Base-by-base conservation (phyloP, 106 monocot genomes). In the Phalaenopsis aphrodite region DNA sequence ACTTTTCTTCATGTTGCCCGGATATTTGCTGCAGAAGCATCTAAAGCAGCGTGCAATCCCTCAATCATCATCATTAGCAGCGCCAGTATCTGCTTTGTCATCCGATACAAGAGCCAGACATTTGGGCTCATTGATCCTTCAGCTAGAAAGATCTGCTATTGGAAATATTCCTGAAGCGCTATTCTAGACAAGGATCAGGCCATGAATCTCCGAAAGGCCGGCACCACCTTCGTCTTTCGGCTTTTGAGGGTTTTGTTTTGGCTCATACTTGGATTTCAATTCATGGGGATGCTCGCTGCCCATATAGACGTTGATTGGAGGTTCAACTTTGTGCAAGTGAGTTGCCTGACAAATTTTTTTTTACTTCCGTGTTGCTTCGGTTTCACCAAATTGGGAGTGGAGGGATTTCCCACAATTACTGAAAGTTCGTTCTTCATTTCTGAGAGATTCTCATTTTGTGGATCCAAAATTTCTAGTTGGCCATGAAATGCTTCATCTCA, bases 171-270 rank as follows among this genome's bases (percentile, higher is more conserved):
- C 52, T 81, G 46, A 12, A 83, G 75, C 4, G 78, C 37, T 2
- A 77, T 57, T 91, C 88, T 14, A 93, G 81, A 80, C 91, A 91
- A 39, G 93, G 90, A 47, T 93, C 93, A 8, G 75, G 82, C 93
- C 93, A 93, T 2, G 82, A 80, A 81, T 88, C 82, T 75, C 89
- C 86, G 77, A 86, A 86, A 21, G 79, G 81, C 47, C 14, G 12
- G 52, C 52, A 2, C 3, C 2, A 12, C 52, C 10, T 52, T 52
- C 52, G 14, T 12, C 12, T 12, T 14, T 52, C 52, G 3, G 12
- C 52, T 39, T 65, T 14, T 8, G 41, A 12, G 11, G 1, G 41
- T 36, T 8, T 38, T 8, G 15, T 11, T 38, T 5, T 4, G 52
- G 7, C 7, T 3, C 16, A 43, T 3, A 0, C 11, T 72, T 41